Base-by-base conservation (phyloP, 179 eudicot genomes). In the Spinacia oleracea region DNA sequence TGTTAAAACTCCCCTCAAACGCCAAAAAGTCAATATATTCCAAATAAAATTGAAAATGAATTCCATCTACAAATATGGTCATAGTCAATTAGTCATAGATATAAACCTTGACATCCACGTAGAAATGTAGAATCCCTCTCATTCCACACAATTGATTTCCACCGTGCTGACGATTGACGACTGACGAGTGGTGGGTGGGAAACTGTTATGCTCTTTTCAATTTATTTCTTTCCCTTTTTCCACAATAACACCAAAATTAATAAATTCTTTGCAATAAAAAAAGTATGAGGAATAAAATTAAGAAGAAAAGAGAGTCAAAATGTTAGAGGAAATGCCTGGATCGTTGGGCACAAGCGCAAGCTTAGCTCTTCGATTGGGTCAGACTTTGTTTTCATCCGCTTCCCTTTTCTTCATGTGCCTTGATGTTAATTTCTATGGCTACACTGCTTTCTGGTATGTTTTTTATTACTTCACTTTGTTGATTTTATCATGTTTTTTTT, bases 381-480 rank as follows among this genome's bases (percentile, higher is more conserved):
- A 94, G 77, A 88, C 90, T 31, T 46, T 90, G 43, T 94, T 92
- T 81, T 89, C 98, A 7, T 78, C 85, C 77, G 90, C 96, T 67
- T 89, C 98, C 21, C 91, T 94, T 43, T 89, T 94, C 82, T 93
- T 93, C 89, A 93, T 94, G 97, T 94, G 98, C 58, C 83, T 93
- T 38, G 93, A 84, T 83, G 81, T 91, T 81, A 83, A 87, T 73
- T 93, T 92, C 89, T 93, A 88, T 78, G 87, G 86, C 76, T 93
- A 85, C 73, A 90, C 98, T 79, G 88, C 98, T 83, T 92, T 92
- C 89, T 90, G 98, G 98, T 93, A 93, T 18, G 58, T 32, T 27
- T 60, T 32, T 29, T 29, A 5, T 68, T 43, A 1, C 14, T 48
- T 71, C 25, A 27, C 18, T 78, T 18, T 56, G 21, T 7, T 14